These are phyloP conservation scores for Chlorella sp. DNA, from an alignment of 139 green algal genomes.

Conservation along the genomic window DNA sequence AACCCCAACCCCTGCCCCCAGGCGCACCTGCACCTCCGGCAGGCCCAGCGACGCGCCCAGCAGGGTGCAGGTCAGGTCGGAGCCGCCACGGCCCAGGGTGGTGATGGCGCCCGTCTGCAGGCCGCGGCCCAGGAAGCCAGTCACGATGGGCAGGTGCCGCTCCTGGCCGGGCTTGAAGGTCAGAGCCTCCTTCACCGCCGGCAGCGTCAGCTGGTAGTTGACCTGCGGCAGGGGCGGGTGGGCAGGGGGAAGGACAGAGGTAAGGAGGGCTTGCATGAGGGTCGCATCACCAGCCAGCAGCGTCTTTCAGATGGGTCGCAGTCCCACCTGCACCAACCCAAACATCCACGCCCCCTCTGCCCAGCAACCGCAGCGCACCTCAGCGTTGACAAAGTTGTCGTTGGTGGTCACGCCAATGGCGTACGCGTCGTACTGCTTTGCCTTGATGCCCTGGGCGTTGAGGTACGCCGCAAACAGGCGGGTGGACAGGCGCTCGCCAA, in stretches of 20 bases:
- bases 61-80: conserved; percentile 95
- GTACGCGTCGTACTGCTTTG: conserved; percentile 90
- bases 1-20: too few relatives aligned
- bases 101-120: conserved; percentile 88
- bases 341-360: background rate
- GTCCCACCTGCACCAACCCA: too few relatives aligned
- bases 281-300: too few relatives aligned
- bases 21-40: conserved; percentile 83
- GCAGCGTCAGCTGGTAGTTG: conserved; percentile 63
- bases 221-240: conserved; percentile 44
- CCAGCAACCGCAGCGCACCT: background rate
- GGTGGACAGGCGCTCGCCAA: conserved; percentile 96
- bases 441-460: conserved; percentile 62
- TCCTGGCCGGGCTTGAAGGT: conserved; percentile 9
- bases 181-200: conserved; percentile 51
- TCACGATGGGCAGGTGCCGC: conserved; percentile 84
- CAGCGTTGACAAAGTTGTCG: conserved; percentile 94
- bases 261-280: too few relatives aligned
- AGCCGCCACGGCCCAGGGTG: conserved; percentile 95
- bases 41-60: conserved; percentile 89
- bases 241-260: too few relatives aligned
- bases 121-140: conserved; percentile 94
- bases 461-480: conserved; percentile 94
- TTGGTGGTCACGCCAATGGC: conserved; percentile 91
- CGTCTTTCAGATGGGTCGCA: too few relatives aligned